Conservation (phyloP, 345 rosid species). For the Gossypium turneri region DNA sequence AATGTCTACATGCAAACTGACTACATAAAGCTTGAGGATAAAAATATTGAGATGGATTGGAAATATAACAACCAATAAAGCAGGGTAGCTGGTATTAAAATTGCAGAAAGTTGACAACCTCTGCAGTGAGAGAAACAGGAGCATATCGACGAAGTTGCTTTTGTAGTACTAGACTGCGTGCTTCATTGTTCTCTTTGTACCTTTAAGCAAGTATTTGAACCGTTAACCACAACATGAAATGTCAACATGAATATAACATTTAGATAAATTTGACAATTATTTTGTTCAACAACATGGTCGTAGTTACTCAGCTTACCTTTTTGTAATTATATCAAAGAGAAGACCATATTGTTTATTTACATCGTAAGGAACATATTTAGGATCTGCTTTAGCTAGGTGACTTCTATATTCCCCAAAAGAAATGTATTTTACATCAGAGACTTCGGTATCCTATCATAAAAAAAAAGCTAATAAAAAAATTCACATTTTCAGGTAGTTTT, state of each 20-base stretch:
- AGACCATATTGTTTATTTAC: constrained; percentile 62
- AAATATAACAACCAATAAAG: background rate
- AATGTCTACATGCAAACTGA: constrained; percentile 1
- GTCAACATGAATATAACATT: background rate
- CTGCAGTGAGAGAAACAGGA: constrained; percentile 63
- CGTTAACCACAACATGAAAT: background rate
- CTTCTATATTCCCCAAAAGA: constrained; percentile 55
- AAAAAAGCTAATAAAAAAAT: constrained; percentile 13
- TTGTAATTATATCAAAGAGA: constrained; percentile 58
- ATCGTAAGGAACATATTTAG: constrained; percentile 76
- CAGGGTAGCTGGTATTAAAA: background rate
- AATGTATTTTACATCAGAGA: constrained; percentile 82
- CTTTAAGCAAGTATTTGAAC: constrained; percentile 41
- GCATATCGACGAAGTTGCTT: constrained; percentile 73
- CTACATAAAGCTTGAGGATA: background rate
- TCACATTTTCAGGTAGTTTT: constrained; percentile 16
- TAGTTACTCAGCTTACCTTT: constrained; percentile 46
- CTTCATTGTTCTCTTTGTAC: constrained; percentile 53
- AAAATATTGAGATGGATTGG: constrained; percentile 3
- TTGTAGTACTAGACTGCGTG: constrained; percentile 55
- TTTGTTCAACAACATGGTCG: background rate
- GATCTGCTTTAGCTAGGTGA: constrained; percentile 62
- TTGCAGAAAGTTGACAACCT: constrained; percentile 41
- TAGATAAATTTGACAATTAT: constrained; percentile 9
- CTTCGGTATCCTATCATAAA: constrained; percentile 64